Evolutionary conservation across 306 rosid species (phyloP), one percentile per base, ranked within the genome.

Genomic region (Oxytropis ochrocephala): DNA sequence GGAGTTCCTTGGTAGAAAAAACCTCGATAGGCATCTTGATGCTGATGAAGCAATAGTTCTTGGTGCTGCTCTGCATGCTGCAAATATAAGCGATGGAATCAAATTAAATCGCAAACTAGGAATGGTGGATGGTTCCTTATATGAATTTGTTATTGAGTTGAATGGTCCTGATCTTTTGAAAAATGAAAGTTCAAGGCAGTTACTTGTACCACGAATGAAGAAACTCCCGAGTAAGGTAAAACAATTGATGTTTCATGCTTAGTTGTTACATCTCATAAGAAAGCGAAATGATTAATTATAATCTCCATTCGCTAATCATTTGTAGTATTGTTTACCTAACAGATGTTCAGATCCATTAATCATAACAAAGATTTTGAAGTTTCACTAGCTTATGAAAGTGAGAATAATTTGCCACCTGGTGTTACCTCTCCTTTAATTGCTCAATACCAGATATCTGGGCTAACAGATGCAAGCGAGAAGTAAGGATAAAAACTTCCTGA

Each of bases 31-130:
- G 85, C 99, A 94, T 87, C 94, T 94, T 74, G 99, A 94, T 77
- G 91, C 99, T 27, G 99, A 94, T 84, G 99, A 94, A 80, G 99
- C 99, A 64, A 84, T 81, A 55, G 97, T 89, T 73, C 97, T 94
- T 29, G 99, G 99, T 49, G 87, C 99, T 42, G 78, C 97, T 47
- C 84, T 94, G 55, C 89, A 91, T 66, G 99, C 99, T 43, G 97
- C 97, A 42, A 94, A 94, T 82, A 57, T 94, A 85, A 94, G 99
- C 58, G 99, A 94, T 80, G 99, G 99, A 67, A 94, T 94, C 80
- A 94, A 94, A 79, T 82, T 94, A 84, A 94, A 94, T 82, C 96
- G 97, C 33, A 94, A 94, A 82, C 88, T 94, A 11, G 99, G 99
- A 77, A 94, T 94, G 99, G 35, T 91, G 58, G 99, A 94, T 82